Conservation (phyloP, 768 basidiomycete species). For the Leucosporidium creatinivorum region DNA sequence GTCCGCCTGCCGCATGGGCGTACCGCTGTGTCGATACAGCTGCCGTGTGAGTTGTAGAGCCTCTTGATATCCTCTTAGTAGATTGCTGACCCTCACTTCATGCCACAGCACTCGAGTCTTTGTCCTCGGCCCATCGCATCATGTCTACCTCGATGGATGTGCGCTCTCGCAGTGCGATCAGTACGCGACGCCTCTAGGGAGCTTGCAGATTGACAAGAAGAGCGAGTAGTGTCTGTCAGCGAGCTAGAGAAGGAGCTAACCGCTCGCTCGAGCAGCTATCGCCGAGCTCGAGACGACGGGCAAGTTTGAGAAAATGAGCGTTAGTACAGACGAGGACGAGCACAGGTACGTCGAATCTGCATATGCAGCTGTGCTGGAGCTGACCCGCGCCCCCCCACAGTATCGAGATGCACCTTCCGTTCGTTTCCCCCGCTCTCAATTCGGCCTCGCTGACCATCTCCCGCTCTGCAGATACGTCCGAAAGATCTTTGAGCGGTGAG, state of each 20-base stretch:
- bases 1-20: conserved; percentile 89
- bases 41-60: conserved; percentile 58
- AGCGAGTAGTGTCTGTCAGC: conserved; percentile 49
- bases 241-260: background rate
- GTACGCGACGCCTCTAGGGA: conserved; percentile 81
- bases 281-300: conserved; percentile 58
- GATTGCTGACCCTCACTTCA: background rate
- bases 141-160: conserved; percentile 76
- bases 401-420: conserved; percentile 95
- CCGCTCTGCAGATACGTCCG: conserved; percentile 52
- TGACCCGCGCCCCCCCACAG: conserved; percentile 43
- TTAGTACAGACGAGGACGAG: conserved; percentile 75
- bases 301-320: conserved; percentile 61
- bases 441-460: background rate
- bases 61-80: background rate
- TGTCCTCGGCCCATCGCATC: conserved; percentile 92
- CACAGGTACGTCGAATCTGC: conserved; percentile 46
- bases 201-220: conserved; percentile 66
- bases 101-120: conserved; percentile 76
- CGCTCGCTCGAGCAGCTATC: conserved; percentile 50
- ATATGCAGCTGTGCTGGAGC: background rate
- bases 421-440: background rate
- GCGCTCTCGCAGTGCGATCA: conserved; percentile 69
- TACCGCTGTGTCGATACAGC: conserved; percentile 78
- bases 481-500: conserved; percentile 72